A percentile compares a stretch with the other conserved stretches of the same genome.
Evolutionary conservation across 495 filamentous ascomycete species (phyloP).

Genomic region (Lepraria neglecta): DNA sequence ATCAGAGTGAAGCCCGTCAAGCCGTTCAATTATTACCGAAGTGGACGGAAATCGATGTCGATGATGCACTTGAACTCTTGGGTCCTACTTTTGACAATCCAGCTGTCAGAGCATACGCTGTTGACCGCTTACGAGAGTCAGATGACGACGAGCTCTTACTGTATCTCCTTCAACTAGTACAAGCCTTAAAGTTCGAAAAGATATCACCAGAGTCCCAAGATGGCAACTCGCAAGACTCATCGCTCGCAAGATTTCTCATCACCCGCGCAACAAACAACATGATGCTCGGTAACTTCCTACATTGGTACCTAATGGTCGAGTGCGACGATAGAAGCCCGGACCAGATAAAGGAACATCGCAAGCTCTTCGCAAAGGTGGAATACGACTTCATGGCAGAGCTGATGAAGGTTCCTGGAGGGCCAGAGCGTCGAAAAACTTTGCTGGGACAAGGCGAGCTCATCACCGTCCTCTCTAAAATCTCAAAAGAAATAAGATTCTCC

Average conservation of each 20-base stretch:
- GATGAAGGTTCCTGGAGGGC: constrained; percentile 47
- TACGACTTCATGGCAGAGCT: constrained; percentile 93
- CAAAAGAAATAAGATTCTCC: constrained; percentile 79
- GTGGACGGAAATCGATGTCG: constrained; percentile 96
- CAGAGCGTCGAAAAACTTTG: constrained; percentile 66
- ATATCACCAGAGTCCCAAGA: constrained; percentile 52
- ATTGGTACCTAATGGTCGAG: constrained; percentile 99
- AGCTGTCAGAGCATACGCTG: constrained; percentile 84
- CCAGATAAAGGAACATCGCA: constrained; percentile 63
- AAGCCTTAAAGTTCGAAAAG: constrained; percentile 93
- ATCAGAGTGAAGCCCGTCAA: constrained; percentile 77
- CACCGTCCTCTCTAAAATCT: constrained; percentile 77
- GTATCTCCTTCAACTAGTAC: constrained; percentile 91
- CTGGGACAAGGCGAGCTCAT: constrained; percentile 86
- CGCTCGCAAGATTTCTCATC: constrained; percentile 84
- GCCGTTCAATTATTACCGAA: constrained; percentile 83
- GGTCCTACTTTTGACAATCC: constrained; percentile 87
- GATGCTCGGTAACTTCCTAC: constrained; percentile 86
- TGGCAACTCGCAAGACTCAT: constrained; percentile 70
- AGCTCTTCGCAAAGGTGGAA: constrained; percentile 83
- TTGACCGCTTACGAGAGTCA: constrained; percentile 81
- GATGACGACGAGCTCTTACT: constrained; percentile 90
- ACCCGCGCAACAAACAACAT: constrained; percentile 76
- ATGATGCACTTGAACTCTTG: constrained; percentile 90
- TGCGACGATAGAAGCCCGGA: constrained; percentile 74